phyloP scores from a whole-genome alignment of 2,329 filamentous ascomycete genomes.

The Talaromyces atroroseus region DNA sequence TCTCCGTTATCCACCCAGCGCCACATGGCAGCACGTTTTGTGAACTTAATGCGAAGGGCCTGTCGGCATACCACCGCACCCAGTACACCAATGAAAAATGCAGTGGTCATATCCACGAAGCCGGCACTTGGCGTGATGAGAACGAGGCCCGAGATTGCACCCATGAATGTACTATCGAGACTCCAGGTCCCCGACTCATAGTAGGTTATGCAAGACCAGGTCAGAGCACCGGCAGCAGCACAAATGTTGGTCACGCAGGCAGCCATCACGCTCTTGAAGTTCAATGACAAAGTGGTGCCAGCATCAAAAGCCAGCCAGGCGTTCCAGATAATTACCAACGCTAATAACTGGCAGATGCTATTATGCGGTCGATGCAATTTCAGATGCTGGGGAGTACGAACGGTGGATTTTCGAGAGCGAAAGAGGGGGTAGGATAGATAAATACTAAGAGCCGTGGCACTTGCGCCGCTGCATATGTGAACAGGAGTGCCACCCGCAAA shows the following conservation, averaged over 20 bases:
- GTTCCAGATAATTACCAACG: slow-evolving; percentile 49
- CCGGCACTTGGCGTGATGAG: slow-evolving; percentile 49
- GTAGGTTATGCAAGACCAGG: slow-evolving; percentile 45
- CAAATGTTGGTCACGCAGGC: slow-evolving; percentile 7
- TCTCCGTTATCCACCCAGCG: slow-evolving; percentile 53
- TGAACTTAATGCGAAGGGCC: slow-evolving; percentile 50
- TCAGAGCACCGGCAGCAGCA: slow-evolving; percentile 38
- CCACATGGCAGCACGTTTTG: slow-evolving; percentile 41
- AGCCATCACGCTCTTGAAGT: slow-evolving; percentile 44
- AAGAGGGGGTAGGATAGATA: slow-evolving; percentile 49
- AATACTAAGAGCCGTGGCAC: slow-evolving; percentile 39
- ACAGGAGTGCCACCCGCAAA: slow-evolving; percentile 44
- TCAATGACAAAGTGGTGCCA: slow-evolving; percentile 45
- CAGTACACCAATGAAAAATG: slow-evolving; percentile 45
- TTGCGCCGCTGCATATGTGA: slow-evolving; percentile 42
- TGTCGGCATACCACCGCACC: slow-evolving; percentile 47
- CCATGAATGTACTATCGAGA: slow-evolving; percentile 48
- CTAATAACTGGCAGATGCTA: slow-evolving; percentile 44
- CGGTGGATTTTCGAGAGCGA: slow-evolving; percentile 40
- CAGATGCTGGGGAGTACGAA: slow-evolving; percentile 44
- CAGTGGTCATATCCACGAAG: slow-evolving; percentile 46
- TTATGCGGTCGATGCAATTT: slow-evolving; percentile 46
- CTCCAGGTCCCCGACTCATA: slow-evolving; percentile 42
- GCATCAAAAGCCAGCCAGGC: slow-evolving; percentile 50
- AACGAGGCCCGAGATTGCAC: slow-evolving; percentile 48